Conservation (phyloP, 768 basidiomycete species). For the Mycena vitilis region DNA sequence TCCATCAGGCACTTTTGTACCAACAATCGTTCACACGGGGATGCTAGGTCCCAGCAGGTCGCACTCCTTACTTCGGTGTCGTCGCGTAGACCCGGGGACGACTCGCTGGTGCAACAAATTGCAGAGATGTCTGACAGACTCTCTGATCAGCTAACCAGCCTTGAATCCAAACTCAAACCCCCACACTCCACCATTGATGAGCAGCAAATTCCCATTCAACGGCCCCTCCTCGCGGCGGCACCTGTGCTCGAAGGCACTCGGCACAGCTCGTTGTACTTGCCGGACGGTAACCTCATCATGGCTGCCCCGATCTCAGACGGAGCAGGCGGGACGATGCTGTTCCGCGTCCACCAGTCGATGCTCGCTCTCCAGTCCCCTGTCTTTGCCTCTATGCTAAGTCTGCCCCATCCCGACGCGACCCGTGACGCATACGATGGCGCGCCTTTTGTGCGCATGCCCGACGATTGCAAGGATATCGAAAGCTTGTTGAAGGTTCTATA, state of each 20-base stretch:
- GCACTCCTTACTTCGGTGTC: conserved; percentile 13
- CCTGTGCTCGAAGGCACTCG: conserved; percentile 31
- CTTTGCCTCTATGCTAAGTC: conserved; percentile 34
- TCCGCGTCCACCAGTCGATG: conserved; percentile 36
- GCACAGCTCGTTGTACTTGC: conserved; percentile 41
- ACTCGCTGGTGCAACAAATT: conserved; percentile 18
- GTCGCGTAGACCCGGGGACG: conserved; percentile 11
- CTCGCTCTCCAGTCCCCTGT: conserved; percentile 31
- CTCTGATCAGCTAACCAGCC: conserved; percentile 3
- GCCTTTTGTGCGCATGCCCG: conserved; percentile 34
- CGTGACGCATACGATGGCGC: conserved; percentile 33
- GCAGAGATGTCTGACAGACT: conserved; percentile 24
- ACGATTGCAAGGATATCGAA: conserved; percentile 32
- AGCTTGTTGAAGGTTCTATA: conserved; percentile 29
- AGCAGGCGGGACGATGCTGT: conserved; percentile 23
- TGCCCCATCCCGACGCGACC: conserved; percentile 16
- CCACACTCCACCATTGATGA: background rate
- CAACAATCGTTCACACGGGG: too few species aligned
- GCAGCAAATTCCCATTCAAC: background rate
- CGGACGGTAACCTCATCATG: conserved; percentile 48
- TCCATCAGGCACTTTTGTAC: too few species aligned
- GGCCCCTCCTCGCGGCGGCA: background rate
- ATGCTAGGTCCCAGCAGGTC: conserved; percentile 13
- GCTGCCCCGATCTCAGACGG: conserved; percentile 33
- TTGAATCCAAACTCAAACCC: conserved; percentile 8